A percentile compares a stretch with the other conserved stretches of the same genome.
Evolutionary conservation across 805 yeast genomes (phyloP).

Genomic region (Kluyveromyces wickerhamii): DNA sequence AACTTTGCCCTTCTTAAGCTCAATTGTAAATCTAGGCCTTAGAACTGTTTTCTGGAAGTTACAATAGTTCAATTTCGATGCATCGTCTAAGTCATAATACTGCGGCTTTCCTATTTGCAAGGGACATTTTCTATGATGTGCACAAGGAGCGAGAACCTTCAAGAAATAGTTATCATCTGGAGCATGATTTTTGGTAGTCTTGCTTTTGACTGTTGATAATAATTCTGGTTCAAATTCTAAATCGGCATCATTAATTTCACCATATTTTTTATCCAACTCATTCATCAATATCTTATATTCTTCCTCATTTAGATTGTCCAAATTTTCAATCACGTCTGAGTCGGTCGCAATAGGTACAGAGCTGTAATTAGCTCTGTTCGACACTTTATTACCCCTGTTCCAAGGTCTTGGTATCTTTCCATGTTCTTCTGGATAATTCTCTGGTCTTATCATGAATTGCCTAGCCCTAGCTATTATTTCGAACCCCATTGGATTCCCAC

Average conservation of each 20-base stretch:
- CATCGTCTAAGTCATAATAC: conserved; percentile 46
- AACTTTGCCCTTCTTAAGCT: conserved; percentile 73
- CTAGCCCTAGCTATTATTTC: conserved; percentile 86
- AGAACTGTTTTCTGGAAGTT: conserved; percentile 61
- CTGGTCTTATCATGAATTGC: conserved; percentile 85
- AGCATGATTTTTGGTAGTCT: conserved; percentile 8
- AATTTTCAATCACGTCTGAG: neutral
- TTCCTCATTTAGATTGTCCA: neutral
- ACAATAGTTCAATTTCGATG: conserved; percentile 64
- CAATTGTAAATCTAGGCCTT: conserved; percentile 74
- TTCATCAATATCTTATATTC: conserved; percentile 7
- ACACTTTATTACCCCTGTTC: conserved; percentile 34
- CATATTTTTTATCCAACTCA: conserved; percentile 28
- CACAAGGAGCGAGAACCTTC: conserved; percentile 77
- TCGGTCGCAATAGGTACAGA: conserved; percentile 4
- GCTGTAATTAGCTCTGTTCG: conserved; percentile 1
- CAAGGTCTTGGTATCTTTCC: conserved; percentile 69
- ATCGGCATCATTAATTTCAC: conserved; percentile 37
- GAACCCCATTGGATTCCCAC: conserved; percentile 86
- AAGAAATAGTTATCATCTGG: conserved; percentile 42
- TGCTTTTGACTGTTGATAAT: conserved; percentile 11
- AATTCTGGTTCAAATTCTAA: conserved; percentile 41
- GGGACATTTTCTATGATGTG: conserved; percentile 84
- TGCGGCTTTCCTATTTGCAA: conserved; percentile 71
- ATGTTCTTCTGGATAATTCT: conserved; percentile 42